These are phyloP conservation scores for Cyclotella choctawhatcheeana DNA, from an alignment of 108 stramenopile genomes.

Conservation along the genomic window DNA sequence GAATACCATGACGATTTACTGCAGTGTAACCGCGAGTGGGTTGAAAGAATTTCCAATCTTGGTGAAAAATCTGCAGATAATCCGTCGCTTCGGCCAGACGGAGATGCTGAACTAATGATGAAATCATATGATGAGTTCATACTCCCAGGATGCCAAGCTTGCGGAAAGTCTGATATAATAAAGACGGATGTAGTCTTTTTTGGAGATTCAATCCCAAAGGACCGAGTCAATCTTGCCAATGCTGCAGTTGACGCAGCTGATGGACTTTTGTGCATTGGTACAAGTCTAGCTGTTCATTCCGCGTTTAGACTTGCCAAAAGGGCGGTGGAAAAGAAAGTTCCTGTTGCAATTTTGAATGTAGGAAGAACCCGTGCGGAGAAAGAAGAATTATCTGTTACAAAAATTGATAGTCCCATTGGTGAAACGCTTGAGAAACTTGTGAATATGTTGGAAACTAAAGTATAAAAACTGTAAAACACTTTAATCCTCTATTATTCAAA, in stretches of 20 bases:
- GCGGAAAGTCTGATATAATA: conserved; percentile 55
- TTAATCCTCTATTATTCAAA: too few species aligned
- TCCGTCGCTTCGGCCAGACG: conserved; percentile 89
- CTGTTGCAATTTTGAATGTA: conserved; percentile 88
- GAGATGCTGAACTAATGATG: conserved; percentile 81
- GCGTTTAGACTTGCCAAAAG: conserved; percentile 84
- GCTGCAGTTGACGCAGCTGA: conserved; percentile 77
- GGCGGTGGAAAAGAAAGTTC: conserved; percentile 59
- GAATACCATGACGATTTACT: conserved; percentile 82
- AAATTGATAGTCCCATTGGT: conserved; percentile 55
- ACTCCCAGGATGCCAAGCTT: conserved; percentile 78
- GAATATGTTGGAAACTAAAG: conserved; percentile 18
- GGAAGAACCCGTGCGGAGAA: conserved; percentile 90
- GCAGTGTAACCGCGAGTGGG: conserved; percentile 74
- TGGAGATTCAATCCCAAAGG: conserved; percentile 85
- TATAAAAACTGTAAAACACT: not conserved
- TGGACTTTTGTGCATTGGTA: conserved; percentile 87
- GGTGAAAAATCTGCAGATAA: not conserved
- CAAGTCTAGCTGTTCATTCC: conserved; percentile 87
- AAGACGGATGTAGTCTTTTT: conserved; percentile 97
- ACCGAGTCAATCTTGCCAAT: conserved; percentile 64
- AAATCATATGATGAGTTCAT: conserved; percentile 67
- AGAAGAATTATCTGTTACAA: conserved; percentile 61
- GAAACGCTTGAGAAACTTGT: conserved; percentile 47
- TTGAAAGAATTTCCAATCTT: conserved; percentile 33